These are phyloP conservation scores for Calonectria naviculata DNA, from an alignment of 2,329 filamentous ascomycete species.

Conservation along the genomic window DNA sequence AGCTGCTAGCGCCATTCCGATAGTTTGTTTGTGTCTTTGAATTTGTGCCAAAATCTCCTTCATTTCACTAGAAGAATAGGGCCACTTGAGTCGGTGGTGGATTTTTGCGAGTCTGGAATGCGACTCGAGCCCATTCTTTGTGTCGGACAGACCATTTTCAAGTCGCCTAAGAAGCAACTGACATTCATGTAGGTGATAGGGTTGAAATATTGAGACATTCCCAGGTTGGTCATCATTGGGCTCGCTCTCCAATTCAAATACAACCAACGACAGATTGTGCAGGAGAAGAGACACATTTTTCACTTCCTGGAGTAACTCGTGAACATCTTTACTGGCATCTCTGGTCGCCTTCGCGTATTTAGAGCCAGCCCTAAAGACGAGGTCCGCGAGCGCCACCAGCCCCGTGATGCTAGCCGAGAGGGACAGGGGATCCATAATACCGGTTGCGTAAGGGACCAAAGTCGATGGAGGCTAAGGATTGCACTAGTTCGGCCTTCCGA, in stretches of 20 bases:
- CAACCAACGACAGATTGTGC: not conserved
- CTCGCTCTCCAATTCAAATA: slow-evolving; percentile 1
- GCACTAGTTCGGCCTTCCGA: too few species aligned
- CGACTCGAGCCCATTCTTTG: not conserved
- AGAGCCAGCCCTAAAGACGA: slow-evolving; percentile 4
- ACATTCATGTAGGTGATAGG: slow-evolving; percentile 4
- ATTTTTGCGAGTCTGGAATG: not conserved
- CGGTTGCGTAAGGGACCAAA: too few species aligned
- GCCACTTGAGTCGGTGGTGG: not conserved
- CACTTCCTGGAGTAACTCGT: not conserved
- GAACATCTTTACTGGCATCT: not conserved
- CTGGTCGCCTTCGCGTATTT: slow-evolving; percentile 7
- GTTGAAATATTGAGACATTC: not conserved
- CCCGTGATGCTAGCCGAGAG: slow-evolving; percentile 21
- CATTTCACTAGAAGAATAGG: not conserved
- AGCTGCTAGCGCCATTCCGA: not conserved
- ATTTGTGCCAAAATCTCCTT: not conserved
- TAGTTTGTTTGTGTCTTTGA: slow-evolving; percentile 9
- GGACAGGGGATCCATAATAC: slow-evolving; percentile 10
- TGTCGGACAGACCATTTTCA: not conserved
- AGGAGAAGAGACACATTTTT: slow-evolving; percentile 7
- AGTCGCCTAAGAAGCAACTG: slow-evolving; percentile 5
- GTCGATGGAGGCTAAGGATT: too few species aligned
- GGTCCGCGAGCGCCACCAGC: slow-evolving; percentile 18
- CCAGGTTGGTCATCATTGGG: not conserved